A percentile compares a stretch with the other conserved stretches of the same genome.
phyloP scores from a whole-genome alignment of 2,329 filamentous ascomycete species.

The Colletotrichum sp. region DNA sequence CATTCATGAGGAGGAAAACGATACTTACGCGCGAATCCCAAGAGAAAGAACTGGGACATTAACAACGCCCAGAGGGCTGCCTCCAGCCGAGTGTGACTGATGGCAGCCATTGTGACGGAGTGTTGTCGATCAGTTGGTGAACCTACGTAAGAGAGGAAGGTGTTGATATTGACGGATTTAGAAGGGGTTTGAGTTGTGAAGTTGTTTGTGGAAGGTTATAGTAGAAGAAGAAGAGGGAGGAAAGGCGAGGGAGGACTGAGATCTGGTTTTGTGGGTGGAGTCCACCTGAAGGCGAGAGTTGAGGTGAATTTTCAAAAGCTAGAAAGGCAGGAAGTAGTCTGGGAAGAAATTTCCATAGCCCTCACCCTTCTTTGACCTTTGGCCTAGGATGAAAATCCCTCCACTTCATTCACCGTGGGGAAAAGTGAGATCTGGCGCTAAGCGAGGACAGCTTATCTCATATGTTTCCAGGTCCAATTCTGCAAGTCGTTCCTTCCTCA shows the following conservation, averaged over 20 bases:
- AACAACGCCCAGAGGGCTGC: neutral
- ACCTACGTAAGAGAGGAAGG: neutral
- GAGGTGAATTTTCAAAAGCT: neutral
- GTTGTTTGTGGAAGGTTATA: neutral
- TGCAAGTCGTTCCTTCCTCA: neutral
- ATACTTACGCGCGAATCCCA: neutral
- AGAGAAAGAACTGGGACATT: neutral
- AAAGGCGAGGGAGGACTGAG: neutral
- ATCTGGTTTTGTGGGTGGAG: neutral
- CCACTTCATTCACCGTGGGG: neutral
- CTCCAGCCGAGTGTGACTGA: neutral
- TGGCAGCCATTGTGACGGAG: neutral
- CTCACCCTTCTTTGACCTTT: neutral
- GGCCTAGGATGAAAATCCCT: neutral
- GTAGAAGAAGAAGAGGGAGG: neutral
- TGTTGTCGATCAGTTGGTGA: neutral
- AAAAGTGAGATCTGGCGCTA: neutral
- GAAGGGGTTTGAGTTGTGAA: neutral
- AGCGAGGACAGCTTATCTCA: neutral
- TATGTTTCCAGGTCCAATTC: neutral
- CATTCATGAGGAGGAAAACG: accelerated
- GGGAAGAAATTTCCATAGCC: neutral
- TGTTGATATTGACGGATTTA: neutral
- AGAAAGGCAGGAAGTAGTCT: neutral
- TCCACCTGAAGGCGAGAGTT: neutral